Evolutionary conservation across 108 stramenopile species (phyloP).

Genomic region (Nannochloropsis salina): DNA sequence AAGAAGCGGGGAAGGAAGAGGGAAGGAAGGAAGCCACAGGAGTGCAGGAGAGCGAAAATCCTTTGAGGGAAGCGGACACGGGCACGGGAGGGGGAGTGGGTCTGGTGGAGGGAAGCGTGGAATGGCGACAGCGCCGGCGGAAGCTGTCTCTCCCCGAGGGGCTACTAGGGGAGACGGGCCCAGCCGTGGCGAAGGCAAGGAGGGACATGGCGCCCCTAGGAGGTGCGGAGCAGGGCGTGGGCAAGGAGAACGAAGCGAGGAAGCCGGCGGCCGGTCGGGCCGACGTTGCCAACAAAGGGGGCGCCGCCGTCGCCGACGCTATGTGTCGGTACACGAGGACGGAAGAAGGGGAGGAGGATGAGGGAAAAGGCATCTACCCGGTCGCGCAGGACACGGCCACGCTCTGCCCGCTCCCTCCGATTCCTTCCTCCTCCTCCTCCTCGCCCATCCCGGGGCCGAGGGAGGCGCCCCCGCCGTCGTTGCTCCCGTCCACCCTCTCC

Average conservation of each 20-base stretch:
- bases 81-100: neutral
- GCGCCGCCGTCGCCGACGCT: neutral
- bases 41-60: too few relatives aligned
- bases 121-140: neutral
- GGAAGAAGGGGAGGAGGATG: neutral
- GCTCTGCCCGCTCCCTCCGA: neutral
- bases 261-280: neutral
- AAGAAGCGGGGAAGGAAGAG: neutral
- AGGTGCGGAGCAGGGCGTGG: too few relatives aligned
- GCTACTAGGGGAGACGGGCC: too few relatives aligned
- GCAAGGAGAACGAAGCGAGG: too few relatives aligned
- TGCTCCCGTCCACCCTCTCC: neutral
- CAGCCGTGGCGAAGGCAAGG: too few relatives aligned
- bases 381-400: neutral
- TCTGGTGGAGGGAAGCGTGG: neutral
- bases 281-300: slow-evolving; percentile 2
- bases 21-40: neutral
- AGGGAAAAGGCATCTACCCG: neutral
- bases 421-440: neutral
- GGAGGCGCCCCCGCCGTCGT: neutral
- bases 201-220: too few relatives aligned
- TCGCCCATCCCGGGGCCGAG: neutral
- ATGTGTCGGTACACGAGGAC: neutral
- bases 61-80: too few relatives aligned
- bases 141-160: neutral